Evolutionary conservation across 352 stramenopile species (phyloP).

Genomic region (Nothophytophthora sp.): DNA sequence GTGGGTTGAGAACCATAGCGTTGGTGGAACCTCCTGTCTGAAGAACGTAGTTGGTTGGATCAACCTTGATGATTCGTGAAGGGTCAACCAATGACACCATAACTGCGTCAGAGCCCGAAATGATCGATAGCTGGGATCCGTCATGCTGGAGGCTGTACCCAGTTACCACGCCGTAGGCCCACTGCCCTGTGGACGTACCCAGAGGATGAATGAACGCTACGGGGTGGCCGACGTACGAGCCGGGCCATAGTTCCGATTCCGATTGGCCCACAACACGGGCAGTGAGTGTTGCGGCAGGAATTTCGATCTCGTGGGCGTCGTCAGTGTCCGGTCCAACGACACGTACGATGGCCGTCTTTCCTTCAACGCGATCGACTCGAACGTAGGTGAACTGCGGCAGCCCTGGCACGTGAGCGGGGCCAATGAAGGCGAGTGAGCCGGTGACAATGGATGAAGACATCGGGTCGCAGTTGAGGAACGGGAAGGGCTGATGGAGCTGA

Average conservation of each 20-base stretch:
- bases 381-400: conserved; percentile 5
- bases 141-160: neutral
- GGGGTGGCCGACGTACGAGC: neutral
- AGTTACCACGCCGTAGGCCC: conserved; percentile 2
- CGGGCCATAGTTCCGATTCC: neutral
- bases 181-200: neutral
- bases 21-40: neutral
- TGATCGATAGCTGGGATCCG: neutral
- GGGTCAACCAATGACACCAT: neutral
- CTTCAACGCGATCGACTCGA: neutral
- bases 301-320: neutral
- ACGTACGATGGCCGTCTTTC: neutral
- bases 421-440: neutral
- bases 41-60: conserved; percentile 1
- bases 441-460: neutral
- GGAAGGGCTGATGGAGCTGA: too few species aligned
- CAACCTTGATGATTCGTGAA: conserved; percentile 3
- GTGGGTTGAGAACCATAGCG: conserved; percentile 7
- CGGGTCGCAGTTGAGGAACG: neutral
- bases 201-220: neutral
- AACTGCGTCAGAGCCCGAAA: neutral
- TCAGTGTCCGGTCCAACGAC: neutral
- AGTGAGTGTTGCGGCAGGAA: neutral
- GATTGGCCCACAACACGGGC: neutral
- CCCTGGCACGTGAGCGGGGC: neutral